These are phyloP conservation scores for Brassica cretica DNA, from an alignment of 345 rosid genomes.

Conservation along the genomic window DNA sequence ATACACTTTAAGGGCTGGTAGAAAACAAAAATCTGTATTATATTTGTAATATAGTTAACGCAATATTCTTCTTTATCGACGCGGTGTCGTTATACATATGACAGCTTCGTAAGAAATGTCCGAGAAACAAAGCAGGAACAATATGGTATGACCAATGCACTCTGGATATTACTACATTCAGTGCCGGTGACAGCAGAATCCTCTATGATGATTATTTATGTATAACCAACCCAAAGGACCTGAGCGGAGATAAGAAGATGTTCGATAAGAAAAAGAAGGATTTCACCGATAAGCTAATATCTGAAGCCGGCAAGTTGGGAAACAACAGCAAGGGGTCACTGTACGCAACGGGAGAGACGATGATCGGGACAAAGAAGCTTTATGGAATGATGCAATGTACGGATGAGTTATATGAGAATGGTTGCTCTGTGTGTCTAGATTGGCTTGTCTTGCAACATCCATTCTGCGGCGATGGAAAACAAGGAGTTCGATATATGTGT, in stretches of 20 bases:
- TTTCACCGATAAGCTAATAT: background rate
- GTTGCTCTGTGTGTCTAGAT: background rate
- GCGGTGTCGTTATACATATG: background rate
- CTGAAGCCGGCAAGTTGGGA: background rate
- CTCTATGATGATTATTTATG: background rate
- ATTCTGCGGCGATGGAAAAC: background rate
- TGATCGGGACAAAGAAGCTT: background rate
- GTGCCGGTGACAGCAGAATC: background rate
- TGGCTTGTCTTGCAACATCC: background rate
- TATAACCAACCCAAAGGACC: background rate
- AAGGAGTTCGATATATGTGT: background rate
- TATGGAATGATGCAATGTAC: background rate
- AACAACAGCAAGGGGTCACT: background rate
- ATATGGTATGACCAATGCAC: background rate
- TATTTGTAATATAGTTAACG: background rate
- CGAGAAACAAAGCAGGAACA: background rate
- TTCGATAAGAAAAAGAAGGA: background rate
- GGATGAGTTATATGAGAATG: background rate
- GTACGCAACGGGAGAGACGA: background rate
- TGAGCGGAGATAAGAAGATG: background rate
- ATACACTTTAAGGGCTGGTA: background rate
- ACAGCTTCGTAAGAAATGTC: conserved; percentile 1
- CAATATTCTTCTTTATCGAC: background rate
- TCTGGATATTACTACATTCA: background rate
- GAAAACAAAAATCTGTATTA: background rate